These are phyloP conservation scores for Neurospora sp. DNA, from an alignment of 495 filamentous ascomycete genomes.

Conservation along the genomic window DNA sequence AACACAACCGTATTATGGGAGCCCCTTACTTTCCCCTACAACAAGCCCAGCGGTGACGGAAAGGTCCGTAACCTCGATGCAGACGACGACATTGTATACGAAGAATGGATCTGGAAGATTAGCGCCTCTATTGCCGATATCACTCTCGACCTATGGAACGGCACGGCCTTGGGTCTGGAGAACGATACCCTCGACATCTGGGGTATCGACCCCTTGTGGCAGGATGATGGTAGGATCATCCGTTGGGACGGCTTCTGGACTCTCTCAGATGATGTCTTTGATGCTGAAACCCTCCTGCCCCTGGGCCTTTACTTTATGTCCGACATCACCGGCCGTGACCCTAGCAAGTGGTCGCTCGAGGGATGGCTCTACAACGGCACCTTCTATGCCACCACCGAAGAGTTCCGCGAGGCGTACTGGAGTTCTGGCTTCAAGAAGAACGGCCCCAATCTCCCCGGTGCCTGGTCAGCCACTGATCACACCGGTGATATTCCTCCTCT, in stretches of 20 bases:
- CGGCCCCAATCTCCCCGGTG: constrained; percentile 31
- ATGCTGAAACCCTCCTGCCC: constrained; percentile 31
- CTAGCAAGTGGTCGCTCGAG: constrained; percentile 34
- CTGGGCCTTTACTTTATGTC: constrained; percentile 31
- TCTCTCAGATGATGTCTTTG: constrained; percentile 23
- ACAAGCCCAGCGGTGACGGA: constrained; percentile 21
- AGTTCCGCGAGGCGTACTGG: constrained; percentile 33
- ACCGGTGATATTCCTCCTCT: constrained; percentile 21
- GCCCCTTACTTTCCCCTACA: constrained; percentile 35
- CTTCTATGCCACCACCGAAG: constrained; percentile 36
- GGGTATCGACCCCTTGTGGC: constrained; percentile 30
- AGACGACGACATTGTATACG: constrained; percentile 16
- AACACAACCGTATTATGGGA: constrained; percentile 25
- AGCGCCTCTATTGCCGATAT: constrained; percentile 16
- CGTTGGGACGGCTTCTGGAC: constrained; percentile 35
- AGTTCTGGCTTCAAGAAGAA: constrained; percentile 34
- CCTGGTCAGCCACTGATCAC: constrained; percentile 32
- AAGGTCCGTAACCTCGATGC: constrained; percentile 32
- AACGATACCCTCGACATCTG: constrained; percentile 31
- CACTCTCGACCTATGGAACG: constrained; percentile 25
- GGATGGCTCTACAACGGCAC: constrained; percentile 42
- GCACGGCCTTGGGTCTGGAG: constrained; percentile 17
- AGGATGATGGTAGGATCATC: constrained; percentile 32
- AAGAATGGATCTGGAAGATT: constrained; percentile 21
- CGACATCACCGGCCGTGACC: constrained; percentile 39